Evolutionary conservation across 306 rosid species (phyloP), one percentile per base, ranked within the genome.

Genomic region (Fragaria nilgerrensis): DNA sequence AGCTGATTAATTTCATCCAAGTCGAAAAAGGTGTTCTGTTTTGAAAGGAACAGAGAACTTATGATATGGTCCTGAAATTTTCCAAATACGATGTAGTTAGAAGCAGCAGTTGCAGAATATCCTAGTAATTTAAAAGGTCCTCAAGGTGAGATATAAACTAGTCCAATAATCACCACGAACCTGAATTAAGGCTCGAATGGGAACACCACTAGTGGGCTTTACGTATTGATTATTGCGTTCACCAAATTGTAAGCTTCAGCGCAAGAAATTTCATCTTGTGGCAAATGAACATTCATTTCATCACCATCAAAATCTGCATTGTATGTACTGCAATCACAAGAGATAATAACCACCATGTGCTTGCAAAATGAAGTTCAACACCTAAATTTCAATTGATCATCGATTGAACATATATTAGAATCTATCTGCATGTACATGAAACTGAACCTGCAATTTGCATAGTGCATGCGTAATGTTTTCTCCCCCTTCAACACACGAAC

Each of bases 291-390:
- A 72, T 94, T 94, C 84, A 94, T 94, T 87, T 94, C 98, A 83
- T 94, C 96, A 72, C 98, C 97, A 71, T 94, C 98, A 69, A 94
- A 92, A 90, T 94, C 98, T 82, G 98, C 98, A 83, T 94, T 94
- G 78, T 89, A 94, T 0, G 96, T 92, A 79, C 97, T 94, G 97
- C 20, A 82, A 82, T 74, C 55, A 19, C 53, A 58, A 36, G 45
- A 56, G 27, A n/a, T 52, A 23, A 62, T 59, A 73, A 68, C 55
- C 73, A 80, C 62, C 68, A 84, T 75, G 29, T 50, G 43, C 73
- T 34, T 80, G 47, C 72, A 58, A 62, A 43, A 4, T 15, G 65
- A 61, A 68, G 23, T 39, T 29, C 23, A 59, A 61, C 36, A 43
- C 36, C n/a, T 5, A 20, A 73, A 22, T 13, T 44, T 17, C 32